Conservation (phyloP, 2,329 filamentous ascomycete genomes). For the Ophiognomonia clavigignenti-juglandacearum region DNA sequence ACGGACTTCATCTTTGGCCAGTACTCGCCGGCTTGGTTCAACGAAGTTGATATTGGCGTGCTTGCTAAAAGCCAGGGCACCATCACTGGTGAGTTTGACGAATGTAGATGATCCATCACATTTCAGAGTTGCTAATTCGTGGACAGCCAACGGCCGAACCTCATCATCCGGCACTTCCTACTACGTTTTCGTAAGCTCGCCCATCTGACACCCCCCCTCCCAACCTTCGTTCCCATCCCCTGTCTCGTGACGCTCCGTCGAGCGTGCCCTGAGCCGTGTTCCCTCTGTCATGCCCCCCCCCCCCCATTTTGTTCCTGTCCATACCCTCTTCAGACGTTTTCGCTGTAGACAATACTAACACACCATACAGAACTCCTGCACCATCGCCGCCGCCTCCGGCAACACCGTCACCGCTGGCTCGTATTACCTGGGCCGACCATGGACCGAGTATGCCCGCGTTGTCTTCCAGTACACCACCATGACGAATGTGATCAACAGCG, state of each 20-base stretch:
- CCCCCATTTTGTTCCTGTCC: too few relatives aligned
- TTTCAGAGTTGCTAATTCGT: neutral
- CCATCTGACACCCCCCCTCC: too few relatives aligned
- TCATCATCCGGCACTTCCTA: slow-evolving; percentile 31
- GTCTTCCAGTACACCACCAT: slow-evolving; percentile 46
- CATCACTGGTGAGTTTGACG: slow-evolving; percentile 31
- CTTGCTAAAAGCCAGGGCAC: slow-evolving; percentile 31
- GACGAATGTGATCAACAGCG: slow-evolving; percentile 50
- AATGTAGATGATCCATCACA: neutral
- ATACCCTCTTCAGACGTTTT: too few relatives aligned
- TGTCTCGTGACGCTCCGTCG: too few relatives aligned
- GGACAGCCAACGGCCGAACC: slow-evolving; percentile 36
- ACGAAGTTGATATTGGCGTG: slow-evolving; percentile 35
- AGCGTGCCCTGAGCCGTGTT: too few relatives aligned
- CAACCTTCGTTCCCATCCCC: too few relatives aligned
- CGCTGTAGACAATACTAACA: too few relatives aligned
- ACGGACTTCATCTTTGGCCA: slow-evolving; percentile 48
- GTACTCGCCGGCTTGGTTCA: slow-evolving; percentile 37
- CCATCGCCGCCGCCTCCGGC: slow-evolving; percentile 33
- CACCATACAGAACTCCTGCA: slow-evolving; percentile 30
- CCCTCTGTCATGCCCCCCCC: too few relatives aligned
- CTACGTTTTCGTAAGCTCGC: slow-evolving; percentile 35
- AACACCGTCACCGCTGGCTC: slow-evolving; percentile 31
- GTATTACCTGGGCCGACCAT: slow-evolving; percentile 45
- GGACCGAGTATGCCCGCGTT: slow-evolving; percentile 41